A percentile compares a stretch with the other conserved stretches of the same genome.
Conservation (phyloP, 2,329 filamentous ascomycete species). For the Aplosporella prunicola region DNA sequence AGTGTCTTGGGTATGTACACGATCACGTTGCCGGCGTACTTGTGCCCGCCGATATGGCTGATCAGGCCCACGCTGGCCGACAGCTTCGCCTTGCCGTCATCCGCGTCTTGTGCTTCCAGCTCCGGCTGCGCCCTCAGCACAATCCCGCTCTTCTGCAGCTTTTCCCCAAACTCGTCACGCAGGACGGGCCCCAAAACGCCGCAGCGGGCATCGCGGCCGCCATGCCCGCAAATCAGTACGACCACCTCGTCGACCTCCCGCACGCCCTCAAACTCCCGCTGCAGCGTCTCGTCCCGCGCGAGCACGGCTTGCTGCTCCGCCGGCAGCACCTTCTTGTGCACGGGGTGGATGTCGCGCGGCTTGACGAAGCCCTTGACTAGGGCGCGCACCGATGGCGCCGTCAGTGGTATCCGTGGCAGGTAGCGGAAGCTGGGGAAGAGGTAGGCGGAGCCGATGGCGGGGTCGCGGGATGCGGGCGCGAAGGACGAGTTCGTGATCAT, state of each 20-base stretch:
- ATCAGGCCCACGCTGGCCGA: conserved; percentile 57
- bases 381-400: conserved; percentile 44
- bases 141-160: conserved; percentile 43
- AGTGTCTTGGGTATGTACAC: conserved; percentile 59
- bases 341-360: conserved; percentile 51
- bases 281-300: conserved; percentile 39
- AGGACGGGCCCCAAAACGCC: conserved; percentile 71
- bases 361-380: conserved; percentile 59
- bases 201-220: conserved; percentile 70
- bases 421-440: conserved; percentile 79
- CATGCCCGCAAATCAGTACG: conserved; percentile 85
- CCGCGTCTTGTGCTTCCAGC: conserved; percentile 23
- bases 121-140: conserved; percentile 31
- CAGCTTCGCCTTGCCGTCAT: neutral
- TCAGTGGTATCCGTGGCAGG: conserved; percentile 59
- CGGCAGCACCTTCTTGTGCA: conserved; percentile 48
- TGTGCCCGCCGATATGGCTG: conserved; percentile 76
- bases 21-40: conserved; percentile 78
- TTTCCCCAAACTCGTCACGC: conserved; percentile 56
- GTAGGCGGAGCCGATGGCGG: conserved; percentile 55
- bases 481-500: conserved; percentile 71
- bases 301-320: conserved; percentile 38
- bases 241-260: conserved; percentile 56
- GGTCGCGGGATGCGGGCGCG: conserved; percentile 37
- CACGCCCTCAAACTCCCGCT: conserved; percentile 44